Evolutionary conservation across 768 basidiomycete genomes (phyloP), one percentile per base, ranked within the genome.

Genomic region (Daedaleopsis sinensis): DNA sequence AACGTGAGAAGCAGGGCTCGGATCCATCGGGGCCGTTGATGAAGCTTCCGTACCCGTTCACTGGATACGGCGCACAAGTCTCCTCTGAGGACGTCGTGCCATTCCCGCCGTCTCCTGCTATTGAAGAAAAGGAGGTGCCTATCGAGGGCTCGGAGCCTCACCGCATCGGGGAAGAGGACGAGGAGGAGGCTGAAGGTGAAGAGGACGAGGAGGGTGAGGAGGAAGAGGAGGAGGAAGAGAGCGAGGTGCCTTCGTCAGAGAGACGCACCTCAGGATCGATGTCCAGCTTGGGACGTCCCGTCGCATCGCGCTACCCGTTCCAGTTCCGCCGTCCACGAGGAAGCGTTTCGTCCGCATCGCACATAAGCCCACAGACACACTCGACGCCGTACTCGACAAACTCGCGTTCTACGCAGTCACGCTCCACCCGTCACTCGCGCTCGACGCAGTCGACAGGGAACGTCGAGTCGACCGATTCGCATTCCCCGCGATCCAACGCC

Each of bases 221-320:
- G 1, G 74, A 67, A 15, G 77, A 72, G 23, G 78, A 75, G 23
- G 63, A 43, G 5, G 75, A 72, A 44, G 76, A 75, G 46, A 77
- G 77, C 54, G 81, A 80, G 48, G 80, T 79, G 44, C 75, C 72
- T 35, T 87, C 87, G 0, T 82, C 86, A 5, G 85, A 62, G 37
- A 59, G 84, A 44, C 81, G 87, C 18, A 88, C 84, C 5, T 91
- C 91, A 0, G 90, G 86, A 19, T 94, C 93, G 9, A 86, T 94
- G 87, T 94, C 92, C 3, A 91, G 89, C 62, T 82, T 94, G 6
- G 93, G 93, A 3, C 87, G 89, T 23, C 92, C 91, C 1, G 80
- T 94, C 55, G 73, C 77, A 37, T 86, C 89, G 23, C 82, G 87
- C 0, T 89, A 88, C 68, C 90, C 89, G 11, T 90, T 90, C 80